Percentiles rank a stretch among this genome's conserved stretches.
Conservation (phyloP, 257 asterid genomes). For the Fraxinus cuspidata region DNA sequence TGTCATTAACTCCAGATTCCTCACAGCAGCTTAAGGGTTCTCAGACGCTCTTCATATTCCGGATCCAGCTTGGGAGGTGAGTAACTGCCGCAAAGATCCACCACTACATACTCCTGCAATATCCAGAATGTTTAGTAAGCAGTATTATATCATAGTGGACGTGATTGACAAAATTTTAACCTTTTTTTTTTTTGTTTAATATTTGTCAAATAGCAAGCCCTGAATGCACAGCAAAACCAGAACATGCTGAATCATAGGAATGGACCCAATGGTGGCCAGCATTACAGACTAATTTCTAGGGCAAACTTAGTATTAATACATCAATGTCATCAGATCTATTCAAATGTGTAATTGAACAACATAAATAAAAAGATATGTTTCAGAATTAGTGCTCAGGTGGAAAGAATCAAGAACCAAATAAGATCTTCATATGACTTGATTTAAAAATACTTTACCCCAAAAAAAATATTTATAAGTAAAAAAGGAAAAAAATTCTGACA, state of each 20-base stretch:
- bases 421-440: not conserved
- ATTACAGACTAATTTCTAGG: not conserved
- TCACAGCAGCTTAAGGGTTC: slow-evolving; percentile 48
- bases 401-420: not conserved
- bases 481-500: not conserved
- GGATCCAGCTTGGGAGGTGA: slow-evolving; percentile 46
- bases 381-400: not conserved
- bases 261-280: not conserved
- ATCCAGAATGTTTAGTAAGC: not conserved
- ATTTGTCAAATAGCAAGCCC: not conserved
- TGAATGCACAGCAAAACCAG: not conserved
- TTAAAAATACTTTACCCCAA: not conserved
- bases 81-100: slow-evolving; percentile 52
- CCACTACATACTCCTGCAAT: slow-evolving; percentile 53
- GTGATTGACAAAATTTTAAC: not conserved
- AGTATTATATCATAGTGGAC: not conserved
- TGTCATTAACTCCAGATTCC: not conserved
- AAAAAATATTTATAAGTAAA: not conserved
- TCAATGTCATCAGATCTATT: not conserved
- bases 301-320: not conserved
- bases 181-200: not conserved
- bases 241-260: not conserved
- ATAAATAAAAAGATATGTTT: not conserved
- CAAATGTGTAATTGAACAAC: not conserved
- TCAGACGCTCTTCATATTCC: slow-evolving; percentile 51